Evolutionary conservation across 2,329 filamentous ascomycete genomes (phyloP).

Genomic region (Alternaria hordeiaustralica): DNA sequence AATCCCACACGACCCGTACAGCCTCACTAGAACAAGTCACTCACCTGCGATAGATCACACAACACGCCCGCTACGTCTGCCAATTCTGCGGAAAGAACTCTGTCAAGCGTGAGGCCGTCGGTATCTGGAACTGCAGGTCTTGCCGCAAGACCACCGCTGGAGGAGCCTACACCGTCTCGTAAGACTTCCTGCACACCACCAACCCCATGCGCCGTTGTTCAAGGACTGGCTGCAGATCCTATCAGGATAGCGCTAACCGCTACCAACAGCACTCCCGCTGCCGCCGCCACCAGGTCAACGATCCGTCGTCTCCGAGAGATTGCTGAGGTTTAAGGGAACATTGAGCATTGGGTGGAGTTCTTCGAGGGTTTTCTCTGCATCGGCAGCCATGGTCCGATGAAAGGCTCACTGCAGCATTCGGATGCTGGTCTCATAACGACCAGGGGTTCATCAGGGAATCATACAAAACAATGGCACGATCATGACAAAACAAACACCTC

Average conservation of each 20-base stretch:
- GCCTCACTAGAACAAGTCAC: slow-evolving; percentile 17
- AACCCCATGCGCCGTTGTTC: background rate
- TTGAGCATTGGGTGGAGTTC: slow-evolving; percentile 43
- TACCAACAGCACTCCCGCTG: slow-evolving; percentile 79
- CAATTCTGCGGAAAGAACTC: slow-evolving; percentile 93
- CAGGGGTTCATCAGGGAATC: slow-evolving; percentile 44
- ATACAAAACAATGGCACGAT: slow-evolving; percentile 47
- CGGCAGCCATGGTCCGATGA: slow-evolving; percentile 38
- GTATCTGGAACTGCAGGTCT: slow-evolving; percentile 96
- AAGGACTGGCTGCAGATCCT: background rate
- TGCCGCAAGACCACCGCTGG: slow-evolving; percentile 95
- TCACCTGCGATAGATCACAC: slow-evolving; percentile 69
- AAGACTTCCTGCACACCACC: slow-evolving; percentile 55
- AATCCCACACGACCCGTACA: slow-evolving; percentile 12
- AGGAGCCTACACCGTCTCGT: slow-evolving; percentile 96
- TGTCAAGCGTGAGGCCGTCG: slow-evolving; percentile 86
- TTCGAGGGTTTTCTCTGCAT: slow-evolving; percentile 45
- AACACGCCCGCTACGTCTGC: slow-evolving; percentile 95
- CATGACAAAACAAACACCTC: slow-evolving; percentile 29
- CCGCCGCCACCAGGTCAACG: slow-evolving; percentile 92
- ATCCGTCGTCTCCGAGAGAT: slow-evolving; percentile 97
- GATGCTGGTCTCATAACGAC: slow-evolving; percentile 45
- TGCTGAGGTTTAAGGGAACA: slow-evolving; percentile 78
- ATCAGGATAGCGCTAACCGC: slow-evolving; percentile 30
- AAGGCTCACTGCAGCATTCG: slow-evolving; percentile 38